Conservation (phyloP, 2,329 filamentous ascomycete species). For the Penicillium corylophilum region DNA sequence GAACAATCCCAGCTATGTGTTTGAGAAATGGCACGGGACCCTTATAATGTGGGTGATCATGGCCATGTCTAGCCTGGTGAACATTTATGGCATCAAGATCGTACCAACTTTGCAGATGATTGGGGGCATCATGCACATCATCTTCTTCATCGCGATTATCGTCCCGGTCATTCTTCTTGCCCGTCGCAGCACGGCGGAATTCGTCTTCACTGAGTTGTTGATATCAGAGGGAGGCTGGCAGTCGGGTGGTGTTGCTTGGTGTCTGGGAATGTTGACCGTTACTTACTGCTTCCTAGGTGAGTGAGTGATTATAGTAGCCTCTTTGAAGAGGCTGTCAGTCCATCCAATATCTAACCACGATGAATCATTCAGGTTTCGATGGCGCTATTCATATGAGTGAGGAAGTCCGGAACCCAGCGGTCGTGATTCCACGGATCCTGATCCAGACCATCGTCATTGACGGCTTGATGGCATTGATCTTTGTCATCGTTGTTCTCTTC, state of each 20-base stretch:
- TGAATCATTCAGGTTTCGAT: slow-evolving; percentile 42
- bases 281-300: slow-evolving; percentile 31
- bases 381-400: slow-evolving; percentile 51
- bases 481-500: slow-evolving; percentile 45
- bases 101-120: slow-evolving; percentile 31
- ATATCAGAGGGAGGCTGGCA: slow-evolving; percentile 48
- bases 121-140: slow-evolving; percentile 32
- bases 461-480: slow-evolving; percentile 42
- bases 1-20: slow-evolving; percentile 35
- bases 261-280: slow-evolving; percentile 39
- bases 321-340: neutral
- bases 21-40: slow-evolving; percentile 42
- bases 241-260: slow-evolving; percentile 47
- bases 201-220: slow-evolving; percentile 48
- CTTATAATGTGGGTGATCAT: slow-evolving; percentile 40
- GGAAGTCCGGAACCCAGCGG: slow-evolving; percentile 46
- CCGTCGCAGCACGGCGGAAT: slow-evolving; percentile 30
- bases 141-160: slow-evolving; percentile 39
- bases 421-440: slow-evolving; percentile 48
- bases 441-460: slow-evolving; percentile 48
- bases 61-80: slow-evolving; percentile 33
- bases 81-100: slow-evolving; percentile 32
- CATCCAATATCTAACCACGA: neutral
- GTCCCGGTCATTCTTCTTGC: slow-evolving; percentile 37
- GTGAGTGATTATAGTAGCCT: neutral